Evolutionary conservation across 106 monocot species (phyloP), one percentile per base, ranked within the genome.

Genomic region (Alisma plantagoaquatica): DNA sequence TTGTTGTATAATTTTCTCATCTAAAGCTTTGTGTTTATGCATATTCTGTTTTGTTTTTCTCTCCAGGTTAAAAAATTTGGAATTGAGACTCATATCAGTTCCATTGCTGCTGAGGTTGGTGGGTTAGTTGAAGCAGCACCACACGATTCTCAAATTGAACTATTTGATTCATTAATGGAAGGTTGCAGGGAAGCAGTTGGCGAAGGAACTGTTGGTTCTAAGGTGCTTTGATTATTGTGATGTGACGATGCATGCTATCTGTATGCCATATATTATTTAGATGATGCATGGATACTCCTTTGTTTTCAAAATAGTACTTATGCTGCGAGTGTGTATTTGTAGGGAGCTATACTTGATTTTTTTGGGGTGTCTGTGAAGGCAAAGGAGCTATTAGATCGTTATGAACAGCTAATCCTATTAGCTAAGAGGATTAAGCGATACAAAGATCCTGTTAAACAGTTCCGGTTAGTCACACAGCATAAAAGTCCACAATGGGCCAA

Each of bases 401-500:
- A 85, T 3, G 79, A 90, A 72, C 90, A 79, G 57, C 90, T 98
- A 63, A 77, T 86, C 59, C 73, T 85, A 56, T 57, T 98, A 27
- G 98, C 73, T 57, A 98, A 85, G 47, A 89, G 90, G 45, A 86
- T 98, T 71, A 77, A 53, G 49, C 81, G 76, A 22, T 98, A 86
- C 43, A 54, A 89, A 73, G 90, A 98, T 79, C 90, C 98, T 49
- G 66, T 82, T 51, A 68, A 61, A 23, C 90, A 98, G 43, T 98
- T 90, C 52, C 75, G 98, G 3, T 69, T 98, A 52, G 63, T 85
- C 26, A 69, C 67, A 54, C 69, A 85, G 20, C 79, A 90, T 69
- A 98, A 98, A 79, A 86, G 71, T 60, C 90, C 98, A 33, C 89
- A 90, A 33, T 98, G 98, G 98, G 90, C 98, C 26, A 90, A 90